phyloP scores from a whole-genome alignment of 2,329 filamentous ascomycete species.

The Phialocephala subalpina region DNA sequence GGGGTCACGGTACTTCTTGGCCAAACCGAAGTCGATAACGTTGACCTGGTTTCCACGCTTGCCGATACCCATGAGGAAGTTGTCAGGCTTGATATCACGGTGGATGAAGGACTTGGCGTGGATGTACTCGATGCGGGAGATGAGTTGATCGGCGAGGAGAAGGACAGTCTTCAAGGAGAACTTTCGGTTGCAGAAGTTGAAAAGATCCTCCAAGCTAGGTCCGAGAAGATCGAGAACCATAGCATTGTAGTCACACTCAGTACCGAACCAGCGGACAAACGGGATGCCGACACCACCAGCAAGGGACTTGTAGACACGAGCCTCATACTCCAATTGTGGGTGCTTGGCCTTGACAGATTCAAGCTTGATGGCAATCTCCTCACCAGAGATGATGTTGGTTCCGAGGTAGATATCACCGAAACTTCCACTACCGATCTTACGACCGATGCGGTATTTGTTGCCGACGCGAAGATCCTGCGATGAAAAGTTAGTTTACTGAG shows the following conservation, averaged over 20 bases:
- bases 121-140: conserved; percentile 99
- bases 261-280: conserved; percentile 99
- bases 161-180: conserved; percentile 99
- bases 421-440: conserved; percentile 97
- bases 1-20: conserved; percentile 99
- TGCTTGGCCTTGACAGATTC: conserved; percentile 99
- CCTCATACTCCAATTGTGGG: conserved; percentile 98
- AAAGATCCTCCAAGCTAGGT: conserved; percentile 94
- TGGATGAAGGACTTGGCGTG: conserved; percentile 99
- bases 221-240: conserved; percentile 98
- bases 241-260: conserved; percentile 99
- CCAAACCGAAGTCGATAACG: conserved; percentile 97
- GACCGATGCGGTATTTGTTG: conserved; percentile 99
- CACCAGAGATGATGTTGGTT: conserved; percentile 99
- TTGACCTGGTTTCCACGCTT: conserved; percentile 99
- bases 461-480: conserved; percentile 96
- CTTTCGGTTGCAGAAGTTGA: conserved; percentile 99
- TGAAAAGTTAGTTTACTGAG: conserved; percentile 34
- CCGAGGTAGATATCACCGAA: conserved; percentile 99
- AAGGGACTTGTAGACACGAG: conserved; percentile 88
- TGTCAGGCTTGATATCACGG: conserved; percentile 99
- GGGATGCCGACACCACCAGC: conserved; percentile 97
- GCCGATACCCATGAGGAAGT: conserved; percentile 99
- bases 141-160: conserved; percentile 95
- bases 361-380: conserved; percentile 99